Evolutionary conservation across 2,329 filamentous ascomycete genomes (phyloP).

Genomic region (Fonsecaea monophora): DNA sequence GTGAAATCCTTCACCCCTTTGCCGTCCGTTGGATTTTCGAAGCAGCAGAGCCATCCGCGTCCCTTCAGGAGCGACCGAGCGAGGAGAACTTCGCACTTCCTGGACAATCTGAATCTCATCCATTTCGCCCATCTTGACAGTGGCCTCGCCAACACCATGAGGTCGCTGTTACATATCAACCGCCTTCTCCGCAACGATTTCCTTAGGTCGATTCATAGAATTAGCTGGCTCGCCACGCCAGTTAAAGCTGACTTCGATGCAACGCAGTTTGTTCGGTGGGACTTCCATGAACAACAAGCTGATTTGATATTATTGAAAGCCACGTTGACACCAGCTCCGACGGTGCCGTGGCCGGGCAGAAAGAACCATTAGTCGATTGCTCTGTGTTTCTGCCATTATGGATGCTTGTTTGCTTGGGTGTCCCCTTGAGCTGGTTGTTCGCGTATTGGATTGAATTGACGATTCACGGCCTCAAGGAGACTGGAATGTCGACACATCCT

Average conservation of each 20-base stretch:
- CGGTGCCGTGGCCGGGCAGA: neutral
- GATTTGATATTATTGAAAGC: slow-evolving; percentile 3
- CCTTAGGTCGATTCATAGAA: slow-evolving; percentile 16
- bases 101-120: no score
- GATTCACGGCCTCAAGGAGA: slow-evolving; percentile 19
- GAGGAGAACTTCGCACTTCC: no score
- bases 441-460: neutral
- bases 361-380: no score
- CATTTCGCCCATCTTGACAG: neutral
- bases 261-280: no score
- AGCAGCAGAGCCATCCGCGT: no score
- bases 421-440: neutral
- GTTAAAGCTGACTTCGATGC: no score
- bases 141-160: slow-evolving; percentile 15
- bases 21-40: no score
- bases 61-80: no score
- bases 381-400: slow-evolving; percentile 1
- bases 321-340: neutral
- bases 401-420: neutral
- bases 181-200: slow-evolving; percentile 13
- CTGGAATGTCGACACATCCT: slow-evolving; percentile 41
- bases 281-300: neutral
- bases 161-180: neutral
- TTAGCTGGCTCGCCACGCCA: slow-evolving; percentile 31
- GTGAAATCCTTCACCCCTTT: no score